Conservation (phyloP, 75 land plant genomes). For the Cunninghamia lanceolata region DNA sequence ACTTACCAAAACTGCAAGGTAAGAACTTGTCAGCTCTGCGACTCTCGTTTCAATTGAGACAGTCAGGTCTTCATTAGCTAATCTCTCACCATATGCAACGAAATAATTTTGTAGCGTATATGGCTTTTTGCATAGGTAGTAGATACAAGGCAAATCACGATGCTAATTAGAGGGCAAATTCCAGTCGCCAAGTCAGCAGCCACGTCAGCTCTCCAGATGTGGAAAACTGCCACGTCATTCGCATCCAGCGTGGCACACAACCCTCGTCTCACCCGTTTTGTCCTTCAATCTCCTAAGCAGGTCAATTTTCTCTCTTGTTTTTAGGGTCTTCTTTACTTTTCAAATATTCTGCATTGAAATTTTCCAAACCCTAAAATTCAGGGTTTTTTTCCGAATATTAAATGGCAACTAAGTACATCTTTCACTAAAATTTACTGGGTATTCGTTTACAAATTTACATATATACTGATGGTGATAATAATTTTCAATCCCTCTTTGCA, state of each 20-base stretch:
- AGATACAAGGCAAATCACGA: neutral
- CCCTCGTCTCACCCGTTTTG: slow-evolving; percentile 10
- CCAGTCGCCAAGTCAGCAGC: neutral
- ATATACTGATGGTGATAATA: neutral
- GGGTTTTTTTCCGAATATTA: neutral
- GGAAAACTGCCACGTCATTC: neutral
- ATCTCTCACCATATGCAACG: too few relatives aligned
- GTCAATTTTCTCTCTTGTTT: neutral
- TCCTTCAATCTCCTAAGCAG: slow-evolving; percentile 7
- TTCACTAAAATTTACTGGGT: too few relatives aligned
- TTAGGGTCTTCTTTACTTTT: neutral
- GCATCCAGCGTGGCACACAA: neutral
- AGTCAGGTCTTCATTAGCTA: too few relatives aligned
- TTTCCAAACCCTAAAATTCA: neutral
- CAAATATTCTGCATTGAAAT: neutral
- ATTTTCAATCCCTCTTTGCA: neutral
- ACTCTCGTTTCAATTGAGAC: too few relatives aligned
- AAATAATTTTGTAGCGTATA: too few relatives aligned
- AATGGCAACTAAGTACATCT: neutral
- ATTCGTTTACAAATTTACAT: too few relatives aligned
- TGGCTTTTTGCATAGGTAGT: too few relatives aligned
- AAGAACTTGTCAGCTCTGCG: too few relatives aligned
- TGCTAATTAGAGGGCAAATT: neutral
- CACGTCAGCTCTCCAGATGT: neutral
- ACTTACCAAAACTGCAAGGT: too few relatives aligned